Evolutionary conservation across 2,329 filamentous ascomycete species (phyloP).

Genomic region (Xylaria hypoxylon): DNA sequence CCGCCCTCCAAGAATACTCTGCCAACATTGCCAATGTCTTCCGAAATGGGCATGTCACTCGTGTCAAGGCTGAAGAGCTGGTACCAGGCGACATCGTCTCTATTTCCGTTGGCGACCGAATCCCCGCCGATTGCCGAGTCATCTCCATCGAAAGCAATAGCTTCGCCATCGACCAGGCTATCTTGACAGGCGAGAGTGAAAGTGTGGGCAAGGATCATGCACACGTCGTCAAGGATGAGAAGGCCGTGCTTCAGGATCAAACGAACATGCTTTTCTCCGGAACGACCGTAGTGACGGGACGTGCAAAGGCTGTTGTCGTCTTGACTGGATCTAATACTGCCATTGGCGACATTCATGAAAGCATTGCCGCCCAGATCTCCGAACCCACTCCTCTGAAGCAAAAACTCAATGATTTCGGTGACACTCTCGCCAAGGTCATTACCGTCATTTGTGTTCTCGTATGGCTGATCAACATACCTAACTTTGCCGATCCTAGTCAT

Average conservation of each 20-base stretch:
- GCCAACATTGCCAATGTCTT: conserved; percentile 97
- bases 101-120: conserved; percentile 88
- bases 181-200: conserved; percentile 96
- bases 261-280: conserved; percentile 98
- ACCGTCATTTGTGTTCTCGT: conserved; percentile 96
- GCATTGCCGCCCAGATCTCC: conserved; percentile 97
- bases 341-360: conserved; percentile 98
- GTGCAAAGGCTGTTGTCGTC: conserved; percentile 90
- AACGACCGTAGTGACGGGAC: conserved; percentile 94
- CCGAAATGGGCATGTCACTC: conserved; percentile 81
- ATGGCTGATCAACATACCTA: conserved; percentile 97
- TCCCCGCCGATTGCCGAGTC: conserved; percentile 93
- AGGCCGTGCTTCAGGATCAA: conserved; percentile 97
- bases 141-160: conserved; percentile 95
- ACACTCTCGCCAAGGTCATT: conserved; percentile 96
- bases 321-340: conserved; percentile 90
- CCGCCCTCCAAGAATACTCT: conserved; percentile 97
- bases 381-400: conserved; percentile 97
- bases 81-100: conserved; percentile 94
- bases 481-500: conserved; percentile 95
- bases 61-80: conserved; percentile 94
- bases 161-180: conserved; percentile 96
- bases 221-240: conserved; percentile 75
- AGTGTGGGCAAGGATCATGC: conserved; percentile 87
- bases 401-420: conserved; percentile 98